Evolutionary conservation across 768 basidiomycete genomes (phyloP), one percentile per base, ranked within the genome.

Genomic region (Phaffia australis): DNA sequence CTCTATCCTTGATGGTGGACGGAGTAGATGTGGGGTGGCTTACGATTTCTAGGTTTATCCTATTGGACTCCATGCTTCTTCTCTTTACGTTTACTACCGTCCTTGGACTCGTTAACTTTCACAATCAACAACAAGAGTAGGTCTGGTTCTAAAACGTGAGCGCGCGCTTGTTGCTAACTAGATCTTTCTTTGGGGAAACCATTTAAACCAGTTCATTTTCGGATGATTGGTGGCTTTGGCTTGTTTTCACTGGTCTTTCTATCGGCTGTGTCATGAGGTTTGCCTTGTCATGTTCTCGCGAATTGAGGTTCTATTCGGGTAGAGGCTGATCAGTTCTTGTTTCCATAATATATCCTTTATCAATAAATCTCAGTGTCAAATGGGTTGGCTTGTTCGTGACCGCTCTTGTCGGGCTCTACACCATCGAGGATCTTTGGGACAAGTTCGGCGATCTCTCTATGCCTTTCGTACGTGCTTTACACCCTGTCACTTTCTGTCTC

Each of bases 21-120:
- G 15, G 35, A 25, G n/a, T 9, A 95, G 95, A 99, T 78, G 84
- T 97, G 69, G 93, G 88, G 69, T 99, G 93, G 95, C 77, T 98
- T 55, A 87, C 86, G 72, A 99, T 98, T 74, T 94, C 92, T 32
- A 85, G 94, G 29, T 99, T 99, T 76, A 92, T 98, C 77, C 85
- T 99, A 48, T 81, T 99, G 72, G 95, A 99, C 76, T 92, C 95
- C 25, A 95, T 99, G 90, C 80, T 99, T n/a, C 80, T 99, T 46
- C 95, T 94, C 82, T 98, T 99, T 80, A 98, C 95, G 50, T 90
- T 97, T 81, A 85, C 89, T 74, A 93, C 93, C 52, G 88, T 94
- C 71, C 93, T 94, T 78, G 89, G 87, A 75, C 79, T 98, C 59
- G 85, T 89, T 57, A 95, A 93, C 77, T 98, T 98, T 79, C 92